These are phyloP conservation scores for Fusarium sp. DNA, from an alignment of 2,329 filamentous ascomycete genomes.

Conservation along the genomic window DNA sequence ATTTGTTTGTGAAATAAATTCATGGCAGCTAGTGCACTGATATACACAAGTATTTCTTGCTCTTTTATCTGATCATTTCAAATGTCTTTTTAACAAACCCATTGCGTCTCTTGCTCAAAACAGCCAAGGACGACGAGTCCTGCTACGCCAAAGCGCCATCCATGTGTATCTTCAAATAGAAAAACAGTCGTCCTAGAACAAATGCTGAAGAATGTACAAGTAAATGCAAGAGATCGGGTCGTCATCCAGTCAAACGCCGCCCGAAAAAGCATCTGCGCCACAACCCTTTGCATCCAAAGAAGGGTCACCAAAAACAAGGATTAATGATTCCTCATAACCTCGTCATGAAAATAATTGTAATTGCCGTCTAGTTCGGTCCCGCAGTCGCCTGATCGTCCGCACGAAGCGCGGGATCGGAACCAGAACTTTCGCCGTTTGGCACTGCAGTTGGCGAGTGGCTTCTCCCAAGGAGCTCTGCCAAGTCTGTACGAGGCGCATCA, in stretches of 20 bases:
- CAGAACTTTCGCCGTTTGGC: constrained; percentile 37
- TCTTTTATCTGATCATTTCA: constrained; percentile 12
- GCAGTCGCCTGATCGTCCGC: constrained; percentile 32
- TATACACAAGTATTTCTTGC: neutral
- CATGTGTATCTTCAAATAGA: constrained; percentile 27
- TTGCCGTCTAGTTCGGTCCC: constrained; percentile 2
- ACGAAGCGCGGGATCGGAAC: constrained; percentile 44
- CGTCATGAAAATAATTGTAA: constrained; percentile 2
- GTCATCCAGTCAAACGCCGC: constrained; percentile 43
- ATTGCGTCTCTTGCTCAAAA: constrained; percentile 11
- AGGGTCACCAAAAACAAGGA: constrained; percentile 6
- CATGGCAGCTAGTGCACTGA: neutral
- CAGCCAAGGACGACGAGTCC: constrained; percentile 19
- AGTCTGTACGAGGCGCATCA: constrained; percentile 43
- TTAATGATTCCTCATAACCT: constrained; percentile 15
- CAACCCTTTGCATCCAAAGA: constrained; percentile 28
- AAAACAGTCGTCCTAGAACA: constrained; percentile 30
- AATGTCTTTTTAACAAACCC: constrained; percentile 5
- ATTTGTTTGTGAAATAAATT: neutral
- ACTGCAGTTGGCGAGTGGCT: constrained; percentile 38
- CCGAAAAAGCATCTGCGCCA: constrained; percentile 40
- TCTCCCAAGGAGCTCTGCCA: constrained; percentile 33
- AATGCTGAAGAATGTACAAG: constrained; percentile 42
- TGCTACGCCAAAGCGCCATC: constrained; percentile 39
- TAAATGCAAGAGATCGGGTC: constrained; percentile 21